These are phyloP conservation scores for Tulasnella sp. DNA, from an alignment of 768 basidiomycete genomes.

Conservation along the genomic window DNA sequence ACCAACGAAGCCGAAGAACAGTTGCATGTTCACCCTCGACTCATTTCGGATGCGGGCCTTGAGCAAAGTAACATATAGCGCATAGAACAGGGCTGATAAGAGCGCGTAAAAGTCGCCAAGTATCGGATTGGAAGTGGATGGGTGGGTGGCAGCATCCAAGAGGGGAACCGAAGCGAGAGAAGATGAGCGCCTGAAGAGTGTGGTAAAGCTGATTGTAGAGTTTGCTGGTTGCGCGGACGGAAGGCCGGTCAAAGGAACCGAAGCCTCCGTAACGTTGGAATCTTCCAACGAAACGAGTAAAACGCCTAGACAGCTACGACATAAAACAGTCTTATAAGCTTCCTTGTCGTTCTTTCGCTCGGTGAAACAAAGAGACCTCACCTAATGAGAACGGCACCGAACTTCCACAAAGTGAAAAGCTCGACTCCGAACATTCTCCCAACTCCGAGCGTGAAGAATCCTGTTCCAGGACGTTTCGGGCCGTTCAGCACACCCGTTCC, in stretches of 20 bases:
- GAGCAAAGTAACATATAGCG: conserved; percentile 77
- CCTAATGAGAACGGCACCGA: conserved; percentile 72
- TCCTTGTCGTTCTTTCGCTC: not conserved
- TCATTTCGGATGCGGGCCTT: conserved; percentile 78
- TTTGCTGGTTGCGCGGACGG: conserved; percentile 18
- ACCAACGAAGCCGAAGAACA: conserved; percentile 92
- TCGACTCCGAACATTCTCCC: conserved; percentile 80
- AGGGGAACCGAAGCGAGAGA: not conserved
- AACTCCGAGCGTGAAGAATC: conserved; percentile 84
- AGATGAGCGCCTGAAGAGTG: not conserved
- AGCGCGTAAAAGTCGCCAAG: conserved; percentile 79
- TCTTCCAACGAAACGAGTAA: conserved; percentile 16
- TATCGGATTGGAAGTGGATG: conserved; percentile 29
- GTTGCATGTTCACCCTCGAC: conserved; percentile 80
- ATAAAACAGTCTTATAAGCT: not conserved
- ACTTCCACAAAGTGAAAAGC: conserved; percentile 56
- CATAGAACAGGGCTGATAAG: conserved; percentile 79
- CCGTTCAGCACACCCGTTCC: not conserved
- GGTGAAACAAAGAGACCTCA: conserved; percentile 27
- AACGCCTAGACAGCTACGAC: conserved; percentile 15
- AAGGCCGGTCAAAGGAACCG: conserved; percentile 17
- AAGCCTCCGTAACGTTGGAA: not conserved
- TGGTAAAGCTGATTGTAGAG: conserved; percentile 13
- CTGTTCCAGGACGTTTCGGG: too few species aligned
- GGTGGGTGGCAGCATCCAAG: conserved; percentile 2